Percentiles rank a stretch among this genome's conserved stretches.
Conservation (phyloP, 202 grass and related monocot genomes). For the Carex arenaria region DNA sequence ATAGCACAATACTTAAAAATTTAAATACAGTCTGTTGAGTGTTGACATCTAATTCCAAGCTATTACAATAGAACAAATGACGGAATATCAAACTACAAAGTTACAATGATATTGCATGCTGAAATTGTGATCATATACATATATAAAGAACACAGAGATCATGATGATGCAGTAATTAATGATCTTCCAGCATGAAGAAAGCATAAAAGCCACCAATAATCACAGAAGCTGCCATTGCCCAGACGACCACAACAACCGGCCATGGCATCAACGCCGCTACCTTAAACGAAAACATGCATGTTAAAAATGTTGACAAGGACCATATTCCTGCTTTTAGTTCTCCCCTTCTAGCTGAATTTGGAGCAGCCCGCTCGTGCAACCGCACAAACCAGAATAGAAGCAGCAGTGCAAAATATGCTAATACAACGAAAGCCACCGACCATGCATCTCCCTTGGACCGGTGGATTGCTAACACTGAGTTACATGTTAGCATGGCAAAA, state of each 20-base stretch:
- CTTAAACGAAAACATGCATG: slow-evolving; percentile 47
- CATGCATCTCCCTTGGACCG: neutral
- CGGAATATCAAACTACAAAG: no score
- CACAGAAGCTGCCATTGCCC: slow-evolving; percentile 20
- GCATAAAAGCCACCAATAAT: slow-evolving; percentile 30
- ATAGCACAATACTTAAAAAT: no score
- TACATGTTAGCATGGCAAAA: no score
- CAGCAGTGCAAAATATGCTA: neutral
- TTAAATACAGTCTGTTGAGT: no score
- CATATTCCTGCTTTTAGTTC: no score
- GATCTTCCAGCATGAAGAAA: slow-evolving; percentile 33
- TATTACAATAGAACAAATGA: no score
- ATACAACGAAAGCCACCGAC: slow-evolving; percentile 7
- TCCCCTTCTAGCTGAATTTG: no score
- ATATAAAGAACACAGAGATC: neutral
- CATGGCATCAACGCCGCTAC: slow-evolving; percentile 45
- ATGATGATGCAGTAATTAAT: neutral
- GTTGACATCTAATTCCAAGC: no score
- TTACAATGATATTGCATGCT: no score
- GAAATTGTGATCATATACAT: no score
- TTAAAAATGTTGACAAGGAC: neutral
- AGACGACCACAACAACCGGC: slow-evolving; percentile 26
- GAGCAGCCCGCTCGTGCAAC: no score
- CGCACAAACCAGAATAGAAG: no score
- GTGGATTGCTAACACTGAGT: neutral